A percentile compares a stretch with the other conserved stretches of the same genome.
These are phyloP conservation scores for Blumeria graminis DNA, from an alignment of 2,329 filamentous ascomycete species.

Conservation along the genomic window DNA sequence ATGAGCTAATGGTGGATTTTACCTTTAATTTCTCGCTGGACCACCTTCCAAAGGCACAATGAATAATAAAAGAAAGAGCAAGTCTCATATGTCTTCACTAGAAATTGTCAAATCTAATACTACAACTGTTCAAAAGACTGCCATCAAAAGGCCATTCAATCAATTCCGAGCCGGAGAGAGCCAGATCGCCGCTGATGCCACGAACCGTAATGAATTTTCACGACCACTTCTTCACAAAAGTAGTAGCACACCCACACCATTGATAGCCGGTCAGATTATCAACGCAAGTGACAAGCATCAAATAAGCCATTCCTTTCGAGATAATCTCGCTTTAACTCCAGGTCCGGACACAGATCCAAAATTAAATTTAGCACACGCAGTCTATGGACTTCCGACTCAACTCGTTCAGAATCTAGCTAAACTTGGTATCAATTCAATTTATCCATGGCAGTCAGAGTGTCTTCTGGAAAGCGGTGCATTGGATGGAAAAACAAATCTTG, in stretches of 20 bases:
- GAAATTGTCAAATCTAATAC: background rate
- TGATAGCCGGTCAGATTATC: constrained; percentile 23
- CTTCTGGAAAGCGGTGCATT: constrained; percentile 42
- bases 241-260: constrained; percentile 3
- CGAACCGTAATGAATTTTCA: constrained; percentile 4
- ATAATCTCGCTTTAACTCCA: constrained; percentile 27
- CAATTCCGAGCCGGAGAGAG: background rate
- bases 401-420: constrained; percentile 39
- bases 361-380: constrained; percentile 35
- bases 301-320: constrained; percentile 34
- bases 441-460: constrained; percentile 59
- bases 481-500: constrained; percentile 39
- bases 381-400: constrained; percentile 34
- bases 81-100: background rate
- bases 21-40: too few relatives aligned
- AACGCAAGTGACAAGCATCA: constrained; percentile 13
- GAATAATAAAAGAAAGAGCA: background rate
- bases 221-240: constrained; percentile 4
- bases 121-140: background rate
- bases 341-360: constrained; percentile 25
- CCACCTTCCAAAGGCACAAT: background rate
- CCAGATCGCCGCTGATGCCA: background rate
- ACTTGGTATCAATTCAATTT: constrained; percentile 48
- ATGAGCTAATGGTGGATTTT: too few relatives aligned
- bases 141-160: background rate